Conservation (phyloP, 208 protist genomes). For the Acanthamoeba castellanii region DNA sequence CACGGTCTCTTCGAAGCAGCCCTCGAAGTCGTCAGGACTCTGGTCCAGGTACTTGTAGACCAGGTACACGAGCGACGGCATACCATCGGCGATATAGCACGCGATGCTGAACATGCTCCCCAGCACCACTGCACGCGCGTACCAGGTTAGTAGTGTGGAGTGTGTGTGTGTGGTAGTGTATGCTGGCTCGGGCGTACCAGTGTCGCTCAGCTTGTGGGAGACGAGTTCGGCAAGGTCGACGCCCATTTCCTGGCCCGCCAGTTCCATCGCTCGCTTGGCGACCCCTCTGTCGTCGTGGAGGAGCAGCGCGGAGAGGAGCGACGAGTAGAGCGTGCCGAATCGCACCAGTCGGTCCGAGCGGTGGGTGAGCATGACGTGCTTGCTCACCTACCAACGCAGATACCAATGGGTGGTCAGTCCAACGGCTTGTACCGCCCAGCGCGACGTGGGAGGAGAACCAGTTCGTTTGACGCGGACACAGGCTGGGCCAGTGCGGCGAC, state of each 20-base stretch:
- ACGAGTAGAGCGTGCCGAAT: constrained; percentile 15
- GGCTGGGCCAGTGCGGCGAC: not conserved
- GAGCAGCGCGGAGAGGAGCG: not conserved
- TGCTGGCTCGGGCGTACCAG: not conserved
- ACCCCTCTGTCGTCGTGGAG: not conserved
- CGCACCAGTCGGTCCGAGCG: not conserved
- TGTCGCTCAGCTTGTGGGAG: constrained; percentile 11
- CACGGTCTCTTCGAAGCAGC: constrained; percentile 36
- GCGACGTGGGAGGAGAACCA: not conserved
- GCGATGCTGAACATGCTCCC: constrained; percentile 66
- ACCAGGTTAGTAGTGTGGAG: too few relatives aligned
- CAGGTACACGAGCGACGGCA: constrained; percentile 68
- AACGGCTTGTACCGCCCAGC: not conserved
- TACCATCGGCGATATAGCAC: constrained; percentile 36
- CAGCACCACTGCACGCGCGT: not conserved
- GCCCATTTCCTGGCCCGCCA: constrained; percentile 43
- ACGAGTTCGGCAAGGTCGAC: not conserved
- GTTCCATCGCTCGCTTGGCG: not conserved
- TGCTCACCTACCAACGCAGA: not conserved
- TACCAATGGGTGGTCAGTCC: not conserved
- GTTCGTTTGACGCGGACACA: not conserved
- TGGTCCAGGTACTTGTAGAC: constrained; percentile 61
- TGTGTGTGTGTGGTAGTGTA: too few relatives aligned
- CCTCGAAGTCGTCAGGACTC: not conserved
- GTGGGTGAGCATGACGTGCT: constrained; percentile 34